Percentiles rank a stretch among this genome's conserved stretches.
Evolutionary conservation across 78 protist genomes (phyloP).

Genomic region (Dictyostelium brefeldianum): DNA sequence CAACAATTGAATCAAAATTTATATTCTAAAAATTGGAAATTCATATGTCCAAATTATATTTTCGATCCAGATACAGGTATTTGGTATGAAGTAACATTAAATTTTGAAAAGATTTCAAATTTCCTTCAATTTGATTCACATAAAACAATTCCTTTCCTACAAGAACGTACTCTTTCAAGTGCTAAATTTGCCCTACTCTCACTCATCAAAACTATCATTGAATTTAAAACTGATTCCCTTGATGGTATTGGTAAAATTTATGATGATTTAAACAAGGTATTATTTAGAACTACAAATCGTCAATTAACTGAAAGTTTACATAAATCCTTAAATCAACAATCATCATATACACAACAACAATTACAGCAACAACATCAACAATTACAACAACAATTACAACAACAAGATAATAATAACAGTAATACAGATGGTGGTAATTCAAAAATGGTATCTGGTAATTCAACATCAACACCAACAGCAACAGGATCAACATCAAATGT

Average conservation of each 20-base stretch:
- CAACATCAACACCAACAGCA: neutral
- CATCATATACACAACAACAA: neutral
- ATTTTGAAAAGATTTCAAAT: slow-evolving; percentile 57
- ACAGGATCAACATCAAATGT: neutral
- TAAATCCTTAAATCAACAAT: neutral
- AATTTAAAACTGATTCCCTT: slow-evolving; percentile 37
- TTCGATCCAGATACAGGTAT: slow-evolving; percentile 49
- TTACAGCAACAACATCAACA: neutral
- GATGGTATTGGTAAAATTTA: slow-evolving; percentile 63
- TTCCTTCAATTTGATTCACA: slow-evolving; percentile 68
- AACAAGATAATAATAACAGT: neutral
- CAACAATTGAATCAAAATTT: neutral
- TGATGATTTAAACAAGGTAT: slow-evolving; percentile 52
- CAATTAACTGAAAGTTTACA: slow-evolving; percentile 44
- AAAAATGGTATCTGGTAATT: neutral
- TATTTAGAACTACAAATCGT: slow-evolving; percentile 18
- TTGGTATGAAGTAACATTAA: slow-evolving; percentile 60
- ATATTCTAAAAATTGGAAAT: slow-evolving; percentile 43
- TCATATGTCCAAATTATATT: slow-evolving; percentile 59
- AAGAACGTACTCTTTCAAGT: slow-evolving; percentile 25
- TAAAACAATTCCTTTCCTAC: slow-evolving; percentile 71
- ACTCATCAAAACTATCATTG: slow-evolving; percentile 48
- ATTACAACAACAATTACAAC: neutral
- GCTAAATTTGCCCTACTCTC: slow-evolving; percentile 44
- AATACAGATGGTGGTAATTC: neutral